phyloP scores from a whole-genome alignment of 108 stramenopile species.

The Discostella stelligeroides region DNA sequence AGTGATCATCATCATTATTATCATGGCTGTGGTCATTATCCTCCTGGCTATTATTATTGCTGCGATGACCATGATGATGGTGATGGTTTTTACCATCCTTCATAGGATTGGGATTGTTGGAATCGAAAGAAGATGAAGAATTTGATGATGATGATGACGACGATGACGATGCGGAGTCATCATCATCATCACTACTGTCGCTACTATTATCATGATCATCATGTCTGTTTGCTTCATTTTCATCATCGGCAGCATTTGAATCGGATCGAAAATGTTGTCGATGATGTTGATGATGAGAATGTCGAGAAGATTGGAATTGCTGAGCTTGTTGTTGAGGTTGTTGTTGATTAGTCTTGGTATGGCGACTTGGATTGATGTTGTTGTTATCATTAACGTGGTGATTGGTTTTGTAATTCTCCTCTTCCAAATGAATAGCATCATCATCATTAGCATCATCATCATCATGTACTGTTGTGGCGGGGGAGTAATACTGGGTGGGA shows the following conservation, averaged over 20 bases:
- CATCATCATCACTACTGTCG: neutral
- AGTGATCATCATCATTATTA: neutral
- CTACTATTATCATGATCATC: neutral
- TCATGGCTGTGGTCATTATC: slow-evolving; percentile 8
- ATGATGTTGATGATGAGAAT: too few species aligned
- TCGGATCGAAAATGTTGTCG: slow-evolving; percentile 8
- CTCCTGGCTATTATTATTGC: neutral
- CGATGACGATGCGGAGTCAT: neutral
- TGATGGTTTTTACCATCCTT: neutral
- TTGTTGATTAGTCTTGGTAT: neutral
- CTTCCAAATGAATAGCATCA: too few species aligned
- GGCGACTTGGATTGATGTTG: neutral
- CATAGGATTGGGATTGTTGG: neutral
- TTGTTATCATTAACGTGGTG: neutral
- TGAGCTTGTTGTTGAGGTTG: neutral
- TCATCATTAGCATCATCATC: too few species aligned
- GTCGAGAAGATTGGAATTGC: neutral
- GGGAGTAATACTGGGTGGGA: too few species aligned
- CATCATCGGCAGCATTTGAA: slow-evolving; percentile 23
- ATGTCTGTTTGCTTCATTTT: neutral
- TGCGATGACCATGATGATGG: neutral
- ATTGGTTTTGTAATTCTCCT: too few species aligned
- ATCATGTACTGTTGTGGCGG: too few species aligned
- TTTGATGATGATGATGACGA: too few species aligned
- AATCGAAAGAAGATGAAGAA: neutral